Evolutionary conservation across 495 filamentous ascomycete genomes (phyloP), one percentile per base, ranked within the genome.

Genomic region (Daldinia decipiens): DNA sequence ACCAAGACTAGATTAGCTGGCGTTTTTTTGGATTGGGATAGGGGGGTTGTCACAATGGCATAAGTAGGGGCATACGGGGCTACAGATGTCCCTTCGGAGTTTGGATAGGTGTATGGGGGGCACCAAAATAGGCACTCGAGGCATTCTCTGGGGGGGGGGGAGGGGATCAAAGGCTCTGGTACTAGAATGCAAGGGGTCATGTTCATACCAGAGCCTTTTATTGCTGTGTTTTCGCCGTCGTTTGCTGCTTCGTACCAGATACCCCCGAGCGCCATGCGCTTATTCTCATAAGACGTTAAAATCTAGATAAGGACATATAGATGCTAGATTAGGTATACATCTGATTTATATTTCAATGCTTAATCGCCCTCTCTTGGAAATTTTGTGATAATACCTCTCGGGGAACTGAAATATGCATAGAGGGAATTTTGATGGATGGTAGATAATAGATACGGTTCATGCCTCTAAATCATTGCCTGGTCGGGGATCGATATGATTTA

Each of bases 161-260:
- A 2, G 21, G 21, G 31, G 3, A 36, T 36, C 24, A 17, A 52
- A 12, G 50, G 56, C 54, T 11, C 53, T 53, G 32, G 56, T 60
- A 60, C 29, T 32, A 50, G 34, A 9, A 55, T 50, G 43, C 26
- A 40, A n/a, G 31, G 24, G 40, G 32, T 34, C 32, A 34, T 12
- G 32, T 34, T 34, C 32, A 34, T 34, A 34, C 32, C 9, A 34
- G 34, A 36, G 34, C 34, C 12, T 13, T 36, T 36, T 36, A 11
- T 36, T 36, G 26, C 15, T 24, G 17, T 59, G 24, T 45, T 45
- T 24, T 31, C 19, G 43, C 52, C 26, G 19, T 52, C 50, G 29
- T 66, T 55, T 55, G 9, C 27, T 62, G 17, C n/a, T 24, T 27
- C 59, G 57, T 71, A 62, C 29, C 36, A 71, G 67, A 71, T 71